Base-by-base conservation (phyloP, 768 basidiomycete genomes). In the Dictyophora rubrovolvata region DNA sequence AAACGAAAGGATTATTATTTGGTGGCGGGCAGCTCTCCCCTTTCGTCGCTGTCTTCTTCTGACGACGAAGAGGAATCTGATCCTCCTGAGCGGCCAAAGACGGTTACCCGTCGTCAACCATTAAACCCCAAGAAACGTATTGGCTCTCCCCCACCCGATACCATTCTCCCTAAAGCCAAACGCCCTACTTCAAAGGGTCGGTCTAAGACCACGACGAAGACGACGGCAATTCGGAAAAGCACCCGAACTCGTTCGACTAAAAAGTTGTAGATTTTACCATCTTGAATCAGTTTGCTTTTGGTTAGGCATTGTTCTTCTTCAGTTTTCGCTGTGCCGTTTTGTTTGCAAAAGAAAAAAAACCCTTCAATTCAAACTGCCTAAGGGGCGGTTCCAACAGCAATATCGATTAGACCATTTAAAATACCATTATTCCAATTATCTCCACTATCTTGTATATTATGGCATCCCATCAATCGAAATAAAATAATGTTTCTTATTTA, bases 31-130 rank as follows among this genome's bases (percentile, higher is more conserved):
- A 52, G 49, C 50, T 59, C 57, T 12, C 57, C 57, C 9, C 50
- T 59, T 12, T 59, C 57, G 22, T 59, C 57, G 10, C 36, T 59
- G 18, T 36, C 49, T 20, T 36, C 53, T 16, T 1, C 2, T 3
- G 53, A 54, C 3, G 53, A 64, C 50, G 62, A 63, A 1, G 63
- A 65, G n/a, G 69, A 65, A 46, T 61, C 67, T 12, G 42, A 12
- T n/a, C 42, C 42, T n/a, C 42, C 42, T 4, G 42, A 12, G n/a
- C 42, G n/a, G 5, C 2, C 42, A 4, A 42, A 42, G 3, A 12
- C 42, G 2, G 42, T 9, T 12, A 42, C 2, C 42, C 42, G 42
- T n/a, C 42, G 42, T 12, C 42, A 42, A 42, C 12, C 14, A 42
- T n/a, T n/a, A 4, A n/a, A 42, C n/a, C n/a, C 42, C 42, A 42